Percentiles rank a stretch among this genome's conserved stretches.
phyloP scores from a whole-genome alignment of 2,329 filamentous ascomycete genomes.

The Calonectria leucothoes region DNA sequence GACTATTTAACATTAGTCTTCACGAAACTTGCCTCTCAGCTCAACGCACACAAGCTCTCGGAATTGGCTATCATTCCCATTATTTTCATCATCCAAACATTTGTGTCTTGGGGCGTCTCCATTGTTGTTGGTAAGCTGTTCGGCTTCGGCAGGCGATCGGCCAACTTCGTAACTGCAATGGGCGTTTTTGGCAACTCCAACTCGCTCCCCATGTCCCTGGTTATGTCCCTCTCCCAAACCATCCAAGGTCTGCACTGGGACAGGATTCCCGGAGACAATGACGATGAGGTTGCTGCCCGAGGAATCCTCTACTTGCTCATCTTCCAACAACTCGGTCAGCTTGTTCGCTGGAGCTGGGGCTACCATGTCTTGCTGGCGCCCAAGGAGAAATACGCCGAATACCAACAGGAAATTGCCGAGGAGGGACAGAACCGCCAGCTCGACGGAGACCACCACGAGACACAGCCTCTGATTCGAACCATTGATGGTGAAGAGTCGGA shows the following conservation, averaged over 20 bases:
- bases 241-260: conserved; percentile 94
- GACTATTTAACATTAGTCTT: conserved; percentile 73
- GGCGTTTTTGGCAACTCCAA: conserved; percentile 98
- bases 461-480: conserved; percentile 55
- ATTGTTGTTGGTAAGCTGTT: conserved; percentile 78
- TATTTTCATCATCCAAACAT: conserved; percentile 90
- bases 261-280: conserved; percentile 89
- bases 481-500: conserved; percentile 53
- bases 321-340: conserved; percentile 96
- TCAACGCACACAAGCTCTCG: conserved; percentile 88
- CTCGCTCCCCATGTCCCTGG: conserved; percentile 94
- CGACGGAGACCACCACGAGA: conserved; percentile 56
- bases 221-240: conserved; percentile 93
- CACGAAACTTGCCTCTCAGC: conserved; percentile 93
- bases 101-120: conserved; percentile 86
- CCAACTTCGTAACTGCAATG: conserved; percentile 98
- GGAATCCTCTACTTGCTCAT: conserved; percentile 96
- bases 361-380: conserved; percentile 95
- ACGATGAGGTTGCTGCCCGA: conserved; percentile 91
- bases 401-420: conserved; percentile 65
- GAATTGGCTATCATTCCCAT: conserved; percentile 95
- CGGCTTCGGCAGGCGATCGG: conserved; percentile 83
- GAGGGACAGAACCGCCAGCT: conserved; percentile 70
- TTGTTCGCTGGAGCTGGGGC: conserved; percentile 98
- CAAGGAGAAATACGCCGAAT: conserved; percentile 77